Base-by-base conservation (phyloP, 2,329 filamentous ascomycete species). In the Trichophyton mentagrophytes region DNA sequence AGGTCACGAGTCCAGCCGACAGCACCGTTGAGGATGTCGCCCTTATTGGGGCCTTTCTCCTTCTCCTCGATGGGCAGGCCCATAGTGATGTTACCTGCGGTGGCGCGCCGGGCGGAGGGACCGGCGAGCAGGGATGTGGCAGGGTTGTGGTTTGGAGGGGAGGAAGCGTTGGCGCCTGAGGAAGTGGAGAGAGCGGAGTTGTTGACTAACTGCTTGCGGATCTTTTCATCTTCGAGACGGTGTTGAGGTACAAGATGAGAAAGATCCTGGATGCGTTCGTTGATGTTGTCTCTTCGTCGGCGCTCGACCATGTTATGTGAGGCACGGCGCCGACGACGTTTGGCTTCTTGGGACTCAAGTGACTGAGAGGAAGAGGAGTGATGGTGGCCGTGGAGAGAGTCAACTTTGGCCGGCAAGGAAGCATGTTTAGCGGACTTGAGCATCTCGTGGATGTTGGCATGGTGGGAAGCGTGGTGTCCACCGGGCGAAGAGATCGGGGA, bases 1-100 rank as follows among this genome's bases (percentile, higher is more conserved):
- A 99, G 80, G 76, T 99, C 93, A 64, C 92, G 85, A 63, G 90
- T 96, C 93, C 93, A 99, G 75, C 90, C 90, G 60, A 97, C 93
- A 38, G 92, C 89, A 33, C 93, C 92, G 70, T 97, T 97, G 68
- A 99, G 85, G 62, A 99, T 97, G 68, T 99, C 93, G 57, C 93
- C 93, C 77, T 99, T 99, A 79, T 97, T 97, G 4, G 93, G 93
- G 0, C 93, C 93, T 72, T 97, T 97, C 76, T 99, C 93, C 73
- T 97, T 97, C 67, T 97, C 93, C 68, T 99, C 93, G 40, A 95
- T 82, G 0, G 93, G 92, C 33, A 97, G 81, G 13, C 91, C 90
- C 65, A 92, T 92, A 4, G 90, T 96, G 68, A 96, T 96, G 70
- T 88, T 95, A 42, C 88, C 88, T 5, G 85, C 80, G n/a, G 79